Conservation (phyloP, 495 filamentous ascomycete species). For the Penicillium cinerascens region DNA sequence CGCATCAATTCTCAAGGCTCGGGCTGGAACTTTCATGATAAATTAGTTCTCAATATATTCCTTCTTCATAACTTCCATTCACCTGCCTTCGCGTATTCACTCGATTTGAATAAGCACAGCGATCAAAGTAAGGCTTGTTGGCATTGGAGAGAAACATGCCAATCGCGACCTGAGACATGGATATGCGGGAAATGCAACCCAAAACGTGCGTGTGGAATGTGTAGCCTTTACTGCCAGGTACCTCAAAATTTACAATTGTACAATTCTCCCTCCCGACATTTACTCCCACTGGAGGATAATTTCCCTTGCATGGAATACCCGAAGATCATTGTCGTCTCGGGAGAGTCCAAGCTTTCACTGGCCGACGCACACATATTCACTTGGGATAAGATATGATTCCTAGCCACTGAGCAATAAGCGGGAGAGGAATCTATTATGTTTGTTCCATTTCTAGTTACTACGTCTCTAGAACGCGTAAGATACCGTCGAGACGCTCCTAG, state of each 20-base stretch:
- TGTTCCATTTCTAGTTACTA: neutral
- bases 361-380: neutral
- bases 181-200: neutral
- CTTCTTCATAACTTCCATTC: neutral
- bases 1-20: neutral
- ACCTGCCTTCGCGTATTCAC: neutral
- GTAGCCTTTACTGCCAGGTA: neutral
- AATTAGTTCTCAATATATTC: neutral
- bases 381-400: neutral
- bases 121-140: too few species aligned
- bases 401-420: neutral
- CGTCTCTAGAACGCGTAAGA: conserved; percentile 2
- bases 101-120: neutral
- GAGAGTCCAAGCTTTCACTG: neutral
- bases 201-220: conserved; percentile 4
- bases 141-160: neutral
- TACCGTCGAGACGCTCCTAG: neutral
- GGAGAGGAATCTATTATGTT: neutral
- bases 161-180: neutral
- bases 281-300: neutral
- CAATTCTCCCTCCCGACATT: neutral
- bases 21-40: neutral
- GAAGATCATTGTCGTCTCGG: neutral
- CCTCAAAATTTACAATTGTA: neutral
- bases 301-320: conserved; percentile 7